A percentile compares a stretch with the other conserved stretches of the same genome.
Conservation (phyloP, 345 rosid species). For the Aquilaria malaccensis region DNA sequence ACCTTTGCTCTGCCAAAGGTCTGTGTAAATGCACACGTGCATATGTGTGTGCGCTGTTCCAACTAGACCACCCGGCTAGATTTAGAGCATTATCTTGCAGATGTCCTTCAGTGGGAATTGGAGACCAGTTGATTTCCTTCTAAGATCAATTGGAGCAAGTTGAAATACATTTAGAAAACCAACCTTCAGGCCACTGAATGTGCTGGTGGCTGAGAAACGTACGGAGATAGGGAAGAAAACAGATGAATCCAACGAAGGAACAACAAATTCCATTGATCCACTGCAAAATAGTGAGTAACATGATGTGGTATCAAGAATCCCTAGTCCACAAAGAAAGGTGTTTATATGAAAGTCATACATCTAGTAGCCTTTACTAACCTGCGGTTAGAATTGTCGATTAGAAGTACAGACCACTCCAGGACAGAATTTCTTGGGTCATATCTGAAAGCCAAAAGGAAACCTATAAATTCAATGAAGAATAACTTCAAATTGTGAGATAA, state of each 20-base stretch:
- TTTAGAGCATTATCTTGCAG: neutral
- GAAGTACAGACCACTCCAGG: conserved; percentile 82
- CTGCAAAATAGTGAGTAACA: conserved; percentile 30
- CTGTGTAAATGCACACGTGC: neutral
- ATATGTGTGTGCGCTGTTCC: neutral
- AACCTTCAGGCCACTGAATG: conserved; percentile 85
- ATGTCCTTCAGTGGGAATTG: too few relatives aligned
- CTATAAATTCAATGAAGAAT: neutral
- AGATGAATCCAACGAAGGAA: conserved; percentile 84
- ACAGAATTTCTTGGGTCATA: conserved; percentile 77
- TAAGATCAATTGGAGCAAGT: neutral
- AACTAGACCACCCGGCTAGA: neutral
- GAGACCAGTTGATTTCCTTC: too few relatives aligned
- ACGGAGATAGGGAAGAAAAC: conserved; percentile 84
- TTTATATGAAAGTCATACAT: neutral
- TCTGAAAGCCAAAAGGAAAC: conserved; percentile 23
- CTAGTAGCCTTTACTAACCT: conserved; percentile 34
- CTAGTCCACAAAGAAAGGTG: neutral
- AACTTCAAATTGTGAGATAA: neutral
- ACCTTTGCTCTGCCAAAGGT: too few relatives aligned
- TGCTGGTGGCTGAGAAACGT: conserved; percentile 65
- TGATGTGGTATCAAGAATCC: neutral
- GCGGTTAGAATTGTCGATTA: conserved; percentile 82
- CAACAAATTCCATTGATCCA: conserved; percentile 93
- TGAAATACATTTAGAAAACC: conserved; percentile 7